Base-by-base conservation (phyloP, 306 rosid species). In the Potentilla sterilis region DNA sequence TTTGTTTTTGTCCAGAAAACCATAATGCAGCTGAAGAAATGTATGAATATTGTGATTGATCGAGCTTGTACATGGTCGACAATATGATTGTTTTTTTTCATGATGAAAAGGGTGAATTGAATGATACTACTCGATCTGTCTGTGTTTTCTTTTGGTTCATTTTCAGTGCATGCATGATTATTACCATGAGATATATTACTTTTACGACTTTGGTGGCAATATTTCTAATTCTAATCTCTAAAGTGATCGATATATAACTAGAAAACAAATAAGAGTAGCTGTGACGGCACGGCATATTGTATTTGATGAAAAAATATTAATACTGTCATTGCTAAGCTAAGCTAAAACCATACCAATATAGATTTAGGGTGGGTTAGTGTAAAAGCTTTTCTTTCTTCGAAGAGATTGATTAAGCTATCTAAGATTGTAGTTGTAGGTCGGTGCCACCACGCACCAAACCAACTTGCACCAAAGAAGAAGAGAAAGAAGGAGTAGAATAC, bases 211-310 rank as follows among this genome's bases (percentile, higher is more conserved):
- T 58, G 75, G 59, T 44, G 69, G 35, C 1, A 8, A 18, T 32
- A 14, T 70, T 47, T 32, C 48, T 69, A 41, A 10, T 44, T 47
- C 14, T 70, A n/a, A 9, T 11, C 63, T 62, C 55, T 4, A 28
- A 42, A 69, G 74, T 69, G 81, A 72, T 51, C 13, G 10, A 18
- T 43, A 18, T 3, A 8, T 37, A 64, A 7, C 2, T 8, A 64
- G 65, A 64, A 68, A 70, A 66, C 76, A 84, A 78, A 74, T 86
- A 81, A 67, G 86, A 84, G 88, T 79, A 78, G 75, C 77, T 84
- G 88, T 54, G 77, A 83, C 84, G 90, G 77, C 83, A 86, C 74
- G 87, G 84, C 75, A 81, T 15, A 70, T 18, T 72, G 61, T 19
- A 11, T 55, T 55, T 68, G n/a, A 55, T 9, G 46, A 72, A 77